Evolutionary conservation across 2,329 filamentous ascomycete genomes (phyloP), one percentile per base, ranked within the genome.

Genomic region (Arthrobotrys entomopaga): DNA sequence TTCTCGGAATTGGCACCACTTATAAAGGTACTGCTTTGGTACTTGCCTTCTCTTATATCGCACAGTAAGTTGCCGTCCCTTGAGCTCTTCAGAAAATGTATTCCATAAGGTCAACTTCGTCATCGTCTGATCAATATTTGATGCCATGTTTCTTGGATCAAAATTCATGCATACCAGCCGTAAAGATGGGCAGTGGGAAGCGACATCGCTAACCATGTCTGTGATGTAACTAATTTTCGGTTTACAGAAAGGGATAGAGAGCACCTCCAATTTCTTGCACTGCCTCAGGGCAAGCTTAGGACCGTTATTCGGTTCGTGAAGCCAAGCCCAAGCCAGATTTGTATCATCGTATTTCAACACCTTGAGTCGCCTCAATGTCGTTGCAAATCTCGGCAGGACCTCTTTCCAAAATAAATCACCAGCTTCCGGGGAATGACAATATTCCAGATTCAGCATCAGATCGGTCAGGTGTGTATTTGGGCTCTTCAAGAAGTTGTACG

Each of bases 241-340:
- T 26, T 19, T 26, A 15, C 50, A 53, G 50, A 34, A 53, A 15
- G 50, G 22, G 16, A 53, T 53, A 7, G 50, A 53, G 8, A 53
- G 34, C 6, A 26, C 7, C 34, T 53, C 24, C 16, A 53, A 4
- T 53, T 26, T 26, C 5, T 26, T 6, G 50, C 22, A 26, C 22
- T 53, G 13, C 3, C 50, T 20, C 6, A 53, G 50, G 2, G 50
- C 50, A 1, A 34, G 2, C 26, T 53, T 53, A 1, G 50, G 22
- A 26, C 3, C 24, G 24, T 53, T 53, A 15, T 26, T 19, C 3
- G 22, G 50, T 22, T 53, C 50, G n/a, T 53, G 11, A 26, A 53
- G 50, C 50, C 50, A 53, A 19, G 24, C 13, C 50, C 50, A 53
- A n/a, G 20, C 50, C n/a, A 26, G 8, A 13, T 19, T 3, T 7